These are phyloP conservation scores for Cyberlindnera americana DNA, from an alignment of 805 yeast species.

Conservation along the genomic window DNA sequence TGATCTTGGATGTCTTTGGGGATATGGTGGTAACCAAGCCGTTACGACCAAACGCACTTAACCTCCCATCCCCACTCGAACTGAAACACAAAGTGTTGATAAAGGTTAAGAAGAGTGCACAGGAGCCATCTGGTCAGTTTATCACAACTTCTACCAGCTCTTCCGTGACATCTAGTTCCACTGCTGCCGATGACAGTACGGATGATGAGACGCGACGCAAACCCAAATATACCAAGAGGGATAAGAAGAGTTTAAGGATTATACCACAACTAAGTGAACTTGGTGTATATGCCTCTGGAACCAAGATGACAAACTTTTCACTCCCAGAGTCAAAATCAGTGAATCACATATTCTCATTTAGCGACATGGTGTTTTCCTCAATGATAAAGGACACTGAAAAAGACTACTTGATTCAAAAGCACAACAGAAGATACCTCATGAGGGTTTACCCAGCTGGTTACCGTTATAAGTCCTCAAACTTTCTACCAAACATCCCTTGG, in stretches of 20 bases:
- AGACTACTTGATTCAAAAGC: slow-evolving; percentile 58
- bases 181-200: slow-evolving; percentile 29
- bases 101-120: slow-evolving; percentile 58
- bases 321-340: slow-evolving; percentile 77
- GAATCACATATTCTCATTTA: slow-evolving; percentile 84
- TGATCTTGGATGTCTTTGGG: slow-evolving; percentile 56
- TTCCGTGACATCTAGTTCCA: slow-evolving; percentile 29
- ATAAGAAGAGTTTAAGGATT: slow-evolving; percentile 25
- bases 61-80: slow-evolving; percentile 72
- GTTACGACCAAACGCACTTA: slow-evolving; percentile 27
- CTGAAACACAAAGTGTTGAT: slow-evolving; percentile 68
- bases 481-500: slow-evolving; percentile 81
- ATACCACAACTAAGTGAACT: slow-evolving; percentile 48
- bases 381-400: slow-evolving; percentile 63
- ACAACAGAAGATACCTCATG: slow-evolving; percentile 71
- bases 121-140: slow-evolving; percentile 22
- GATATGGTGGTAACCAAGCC: slow-evolving; percentile 39
- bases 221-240: slow-evolving; percentile 8
- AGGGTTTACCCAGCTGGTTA: slow-evolving; percentile 84
- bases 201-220: slow-evolving; percentile 2
- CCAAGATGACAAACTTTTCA: slow-evolving; percentile 77
- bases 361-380: slow-evolving; percentile 63
- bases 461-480: slow-evolving; percentile 75
- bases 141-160: slow-evolving; percentile 18
- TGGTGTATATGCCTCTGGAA: slow-evolving; percentile 64